A percentile compares a stretch with the other conserved stretches of the same genome.
Conservation (phyloP, 352 stramenopile genomes). For the Phytophthora nicotianae region DNA sequence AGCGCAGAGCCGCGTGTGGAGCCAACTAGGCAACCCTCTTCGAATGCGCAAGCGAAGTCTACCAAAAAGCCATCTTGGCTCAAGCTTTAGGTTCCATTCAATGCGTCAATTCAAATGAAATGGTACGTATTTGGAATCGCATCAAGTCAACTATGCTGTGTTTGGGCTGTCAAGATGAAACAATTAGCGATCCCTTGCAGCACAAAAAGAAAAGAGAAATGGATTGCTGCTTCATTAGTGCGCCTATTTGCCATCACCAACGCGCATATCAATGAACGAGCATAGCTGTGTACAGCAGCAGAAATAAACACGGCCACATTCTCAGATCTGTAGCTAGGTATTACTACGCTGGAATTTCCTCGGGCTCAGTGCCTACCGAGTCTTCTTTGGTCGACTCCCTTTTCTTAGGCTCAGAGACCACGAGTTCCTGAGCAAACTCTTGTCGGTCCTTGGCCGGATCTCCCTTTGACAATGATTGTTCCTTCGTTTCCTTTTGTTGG, state of each 20-base stretch:
- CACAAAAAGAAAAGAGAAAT: constrained; percentile 13
- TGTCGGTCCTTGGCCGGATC: neutral
- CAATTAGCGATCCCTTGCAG: no score
- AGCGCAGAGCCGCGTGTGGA: constrained; percentile 29
- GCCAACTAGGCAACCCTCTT: constrained; percentile 32
- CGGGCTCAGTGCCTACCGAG: constrained; percentile 1
- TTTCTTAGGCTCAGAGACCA: neutral
- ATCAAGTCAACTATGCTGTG: neutral
- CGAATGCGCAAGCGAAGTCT: constrained; percentile 36
- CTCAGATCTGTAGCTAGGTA: constrained; percentile 10
- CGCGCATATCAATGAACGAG: constrained; percentile 11
- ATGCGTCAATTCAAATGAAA: no score
- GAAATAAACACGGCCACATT: constrained; percentile 4
- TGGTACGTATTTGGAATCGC: no score
- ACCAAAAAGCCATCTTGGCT: constrained; percentile 79
- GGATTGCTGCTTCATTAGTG: constrained; percentile 30
- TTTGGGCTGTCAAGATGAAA: no score
- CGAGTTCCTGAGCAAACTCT: neutral
- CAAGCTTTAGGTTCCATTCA: no score
- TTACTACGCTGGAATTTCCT: constrained; percentile 18
- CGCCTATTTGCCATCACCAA: constrained; percentile 8
- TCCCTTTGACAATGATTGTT: neutral
- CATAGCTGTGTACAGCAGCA: constrained; percentile 16
- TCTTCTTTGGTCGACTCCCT: neutral
- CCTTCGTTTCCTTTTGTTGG: neutral